A percentile compares a stretch with the other conserved stretches of the same genome.
Evolutionary conservation across 495 filamentous ascomycete species (phyloP).

Genomic region (Lasiosphaeris hirsuta): DNA sequence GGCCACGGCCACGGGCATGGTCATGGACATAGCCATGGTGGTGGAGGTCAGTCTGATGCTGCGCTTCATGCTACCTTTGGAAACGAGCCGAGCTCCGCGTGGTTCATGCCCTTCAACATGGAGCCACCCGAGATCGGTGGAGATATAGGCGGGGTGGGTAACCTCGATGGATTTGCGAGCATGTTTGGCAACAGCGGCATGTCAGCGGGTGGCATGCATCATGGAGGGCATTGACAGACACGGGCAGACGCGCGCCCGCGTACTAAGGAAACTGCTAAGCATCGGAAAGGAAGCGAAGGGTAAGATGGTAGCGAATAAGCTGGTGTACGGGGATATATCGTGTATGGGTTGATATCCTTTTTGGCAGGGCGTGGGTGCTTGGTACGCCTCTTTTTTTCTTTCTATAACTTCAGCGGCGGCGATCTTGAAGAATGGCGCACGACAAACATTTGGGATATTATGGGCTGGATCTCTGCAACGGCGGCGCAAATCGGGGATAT

Average conservation of each 20-base stretch:
- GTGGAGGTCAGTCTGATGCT: slow-evolving; percentile 14
- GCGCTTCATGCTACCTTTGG: slow-evolving; percentile 30
- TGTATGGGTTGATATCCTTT: not conserved
- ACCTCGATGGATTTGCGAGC: slow-evolving; percentile 35
- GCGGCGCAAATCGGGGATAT: not conserved
- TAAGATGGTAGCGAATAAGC: not conserved
- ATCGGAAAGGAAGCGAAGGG: not conserved
- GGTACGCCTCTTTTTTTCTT: not conserved
- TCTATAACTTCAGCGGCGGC: not conserved
- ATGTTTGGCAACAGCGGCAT: slow-evolving; percentile 35
- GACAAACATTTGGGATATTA: too few species aligned
- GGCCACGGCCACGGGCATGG: slow-evolving; percentile 3
- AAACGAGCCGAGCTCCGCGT: slow-evolving; percentile 63
- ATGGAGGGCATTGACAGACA: slow-evolving; percentile 19
- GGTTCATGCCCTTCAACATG: slow-evolving; percentile 95
- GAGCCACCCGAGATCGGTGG: slow-evolving; percentile 63
- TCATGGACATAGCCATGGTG: slow-evolving; percentile 11
- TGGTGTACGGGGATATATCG: too few species aligned
- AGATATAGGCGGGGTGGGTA: slow-evolving; percentile 41
- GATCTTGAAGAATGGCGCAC: not conserved
- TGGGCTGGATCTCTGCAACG: not conserved
- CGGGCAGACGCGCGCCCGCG: not conserved
- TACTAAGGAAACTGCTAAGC: too few species aligned
- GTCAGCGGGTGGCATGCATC: slow-evolving; percentile 25
- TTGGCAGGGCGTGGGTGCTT: not conserved